phyloP scores from a whole-genome alignment of 306 rosid species.

The Vicia sativa region DNA sequence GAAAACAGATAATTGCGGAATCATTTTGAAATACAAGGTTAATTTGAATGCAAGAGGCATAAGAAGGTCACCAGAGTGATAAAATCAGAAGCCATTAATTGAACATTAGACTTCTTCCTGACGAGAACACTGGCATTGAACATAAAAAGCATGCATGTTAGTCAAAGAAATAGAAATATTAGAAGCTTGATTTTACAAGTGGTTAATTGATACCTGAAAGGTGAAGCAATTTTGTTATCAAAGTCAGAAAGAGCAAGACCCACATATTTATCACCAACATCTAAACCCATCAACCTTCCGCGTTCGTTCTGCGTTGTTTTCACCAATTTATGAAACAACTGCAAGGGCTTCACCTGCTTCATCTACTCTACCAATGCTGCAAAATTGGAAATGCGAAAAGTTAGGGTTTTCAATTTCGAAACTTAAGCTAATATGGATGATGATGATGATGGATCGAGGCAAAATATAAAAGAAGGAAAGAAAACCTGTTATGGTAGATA shows the following conservation, averaged over 20 bases:
- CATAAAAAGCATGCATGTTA: background rate
- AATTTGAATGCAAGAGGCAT: constrained; percentile 16
- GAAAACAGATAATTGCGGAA: constrained; percentile 36
- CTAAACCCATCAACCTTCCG: constrained; percentile 77
- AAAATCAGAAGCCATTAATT: constrained; percentile 66
- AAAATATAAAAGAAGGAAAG: background rate
- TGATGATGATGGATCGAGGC: background rate
- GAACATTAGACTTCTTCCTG: constrained; percentile 60
- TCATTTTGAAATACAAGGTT: background rate
- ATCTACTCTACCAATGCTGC: constrained; percentile 36
- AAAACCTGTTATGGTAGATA: background rate
- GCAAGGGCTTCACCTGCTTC: constrained; percentile 63
- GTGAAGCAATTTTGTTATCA: constrained; percentile 66
- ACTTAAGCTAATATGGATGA: background rate
- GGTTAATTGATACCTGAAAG: constrained; percentile 48
- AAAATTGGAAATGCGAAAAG: constrained; percentile 6
- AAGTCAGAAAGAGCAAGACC: constrained; percentile 76
- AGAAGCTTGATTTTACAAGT: background rate
- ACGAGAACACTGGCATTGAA: constrained; percentile 63
- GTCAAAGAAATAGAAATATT: constrained; percentile 13
- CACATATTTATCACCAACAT: constrained; percentile 82
- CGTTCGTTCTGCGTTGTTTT: constrained; percentile 36
- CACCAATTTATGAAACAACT: constrained; percentile 57
- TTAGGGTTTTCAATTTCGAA: background rate
- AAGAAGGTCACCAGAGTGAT: constrained; percentile 56